Percentiles rank a stretch among this genome's conserved stretches.
These are phyloP conservation scores for Rutstroemia sp. DNA, from an alignment of 2,329 filamentous ascomycete species.

Conservation along the genomic window DNA sequence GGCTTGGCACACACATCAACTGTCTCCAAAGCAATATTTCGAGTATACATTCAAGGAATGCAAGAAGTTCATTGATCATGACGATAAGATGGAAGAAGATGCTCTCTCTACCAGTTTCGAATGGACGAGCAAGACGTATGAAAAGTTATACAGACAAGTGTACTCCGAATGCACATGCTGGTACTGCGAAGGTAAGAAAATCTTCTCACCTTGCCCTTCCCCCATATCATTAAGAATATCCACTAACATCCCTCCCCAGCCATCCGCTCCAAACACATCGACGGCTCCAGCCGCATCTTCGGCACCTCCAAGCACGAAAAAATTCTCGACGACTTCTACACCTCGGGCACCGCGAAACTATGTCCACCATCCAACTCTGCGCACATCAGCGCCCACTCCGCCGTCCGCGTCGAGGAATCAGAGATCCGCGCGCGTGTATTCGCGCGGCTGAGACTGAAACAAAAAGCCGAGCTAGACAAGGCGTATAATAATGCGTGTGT, in stretches of 20 bases:
- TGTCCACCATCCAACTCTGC: constrained; percentile 51
- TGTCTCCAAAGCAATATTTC: constrained; percentile 58
- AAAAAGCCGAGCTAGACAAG: constrained; percentile 39
- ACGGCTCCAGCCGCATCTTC: constrained; percentile 38
- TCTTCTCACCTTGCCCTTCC: not conserved
- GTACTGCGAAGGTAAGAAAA: constrained; percentile 61
- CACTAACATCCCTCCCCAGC: constrained; percentile 25
- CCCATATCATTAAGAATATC: not conserved
- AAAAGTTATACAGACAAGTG: constrained; percentile 54
- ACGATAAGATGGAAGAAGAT: constrained; percentile 72
- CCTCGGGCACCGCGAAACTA: constrained; percentile 40
- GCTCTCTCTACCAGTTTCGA: constrained; percentile 59
- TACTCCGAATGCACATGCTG: constrained; percentile 77
- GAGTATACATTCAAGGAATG: constrained; percentile 42
- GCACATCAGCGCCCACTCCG: constrained; percentile 69
- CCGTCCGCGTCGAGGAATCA: constrained; percentile 38
- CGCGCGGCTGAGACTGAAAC: constrained; percentile 22
- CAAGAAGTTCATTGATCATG: constrained; percentile 64
- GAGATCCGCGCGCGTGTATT: constrained; percentile 21
- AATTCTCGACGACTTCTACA: constrained; percentile 39
- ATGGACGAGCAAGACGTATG: constrained; percentile 65
- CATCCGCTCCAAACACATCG: constrained; percentile 50
- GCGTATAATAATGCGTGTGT: constrained; percentile 49
- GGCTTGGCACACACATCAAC: constrained; percentile 73
- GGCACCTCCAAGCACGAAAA: constrained; percentile 40